Evolutionary conservation across 352 stramenopile genomes (phyloP).

Genomic region (Phytophthora agathidicida): DNA sequence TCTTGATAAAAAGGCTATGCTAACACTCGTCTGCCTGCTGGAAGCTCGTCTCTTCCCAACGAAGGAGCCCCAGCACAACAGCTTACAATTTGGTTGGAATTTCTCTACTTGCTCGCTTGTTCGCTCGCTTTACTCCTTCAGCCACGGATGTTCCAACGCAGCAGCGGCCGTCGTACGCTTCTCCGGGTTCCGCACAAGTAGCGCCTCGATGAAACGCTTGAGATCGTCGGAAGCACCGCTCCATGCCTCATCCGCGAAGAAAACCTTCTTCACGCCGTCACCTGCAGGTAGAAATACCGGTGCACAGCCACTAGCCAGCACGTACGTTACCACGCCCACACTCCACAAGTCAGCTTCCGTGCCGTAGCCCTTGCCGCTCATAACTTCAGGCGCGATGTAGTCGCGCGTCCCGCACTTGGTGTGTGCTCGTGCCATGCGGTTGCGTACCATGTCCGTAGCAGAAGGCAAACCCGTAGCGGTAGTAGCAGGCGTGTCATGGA

Average conservation of each 20-base stretch:
- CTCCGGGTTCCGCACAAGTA: conserved; percentile 82
- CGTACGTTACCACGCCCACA: conserved; percentile 92
- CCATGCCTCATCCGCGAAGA: conserved; percentile 80
- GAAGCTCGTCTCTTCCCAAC: conserved; percentile 12
- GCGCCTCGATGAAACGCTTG: conserved; percentile 74
- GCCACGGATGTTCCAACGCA: conserved; percentile 78
- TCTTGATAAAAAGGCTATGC: conserved; percentile 43
- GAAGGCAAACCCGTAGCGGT: conserved; percentile 19
- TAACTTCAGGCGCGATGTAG: conserved; percentile 86
- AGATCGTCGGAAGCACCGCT: conserved; percentile 55
- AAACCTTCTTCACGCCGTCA: conserved; percentile 74
- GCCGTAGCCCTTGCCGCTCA: conserved; percentile 93
- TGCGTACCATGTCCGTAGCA: conserved; percentile 48
- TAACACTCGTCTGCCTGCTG: conserved; percentile 15
- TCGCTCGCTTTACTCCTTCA: conserved; percentile 46
- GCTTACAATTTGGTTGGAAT: conserved; percentile 18
- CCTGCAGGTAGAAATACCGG: conserved; percentile 70
- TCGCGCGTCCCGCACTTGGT: conserved; percentile 87
- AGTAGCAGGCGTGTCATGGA: conserved; percentile 43
- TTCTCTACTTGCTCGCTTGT: conserved; percentile 10
- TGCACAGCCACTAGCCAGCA: conserved; percentile 85
- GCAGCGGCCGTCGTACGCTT: conserved; percentile 70
- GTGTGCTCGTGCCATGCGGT: conserved; percentile 72
- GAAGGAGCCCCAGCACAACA: conserved; percentile 9
- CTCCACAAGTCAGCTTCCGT: conserved; percentile 95